phyloP scores from a whole-genome alignment of 805 yeast genomes.

The Candida nonsorbophila region DNA sequence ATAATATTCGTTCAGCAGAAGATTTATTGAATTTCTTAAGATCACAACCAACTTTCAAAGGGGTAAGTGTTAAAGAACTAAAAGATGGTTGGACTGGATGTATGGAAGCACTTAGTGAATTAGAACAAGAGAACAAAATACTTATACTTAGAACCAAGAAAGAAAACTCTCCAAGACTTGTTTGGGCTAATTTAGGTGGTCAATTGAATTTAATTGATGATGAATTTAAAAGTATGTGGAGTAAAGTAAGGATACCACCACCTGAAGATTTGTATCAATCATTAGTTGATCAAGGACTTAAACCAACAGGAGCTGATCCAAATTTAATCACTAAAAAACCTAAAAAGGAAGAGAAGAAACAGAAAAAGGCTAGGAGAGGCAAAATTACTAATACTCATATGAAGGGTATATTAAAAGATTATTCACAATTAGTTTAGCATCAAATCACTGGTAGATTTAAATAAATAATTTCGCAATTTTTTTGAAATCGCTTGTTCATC shows the following conservation, averaged over 20 bases:
- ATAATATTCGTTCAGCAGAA: slow-evolving; percentile 76
- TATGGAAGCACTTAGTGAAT: slow-evolving; percentile 65
- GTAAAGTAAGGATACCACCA: slow-evolving; percentile 69
- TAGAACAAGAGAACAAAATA: slow-evolving; percentile 73
- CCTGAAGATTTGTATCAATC: slow-evolving; percentile 75
- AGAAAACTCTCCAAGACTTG: slow-evolving; percentile 86
- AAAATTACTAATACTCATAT: slow-evolving; percentile 94
- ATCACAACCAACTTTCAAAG: slow-evolving; percentile 81
- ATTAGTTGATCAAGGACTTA: slow-evolving; percentile 78
- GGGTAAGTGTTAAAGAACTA: slow-evolving; percentile 73
- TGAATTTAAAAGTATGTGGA: slow-evolving; percentile 83
- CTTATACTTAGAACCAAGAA: slow-evolving; percentile 86
- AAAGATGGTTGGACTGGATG: slow-evolving; percentile 96
- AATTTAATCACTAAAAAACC: slow-evolving; percentile 71
- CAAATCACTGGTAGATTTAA: too few species aligned
- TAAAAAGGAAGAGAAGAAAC: slow-evolving; percentile 59
- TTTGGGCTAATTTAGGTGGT: slow-evolving; percentile 86
- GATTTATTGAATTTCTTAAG: slow-evolving; percentile 72
- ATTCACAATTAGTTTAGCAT: slow-evolving; percentile 30
- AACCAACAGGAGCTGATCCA: slow-evolving; percentile 98
- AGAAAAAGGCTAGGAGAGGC: slow-evolving; percentile 87
- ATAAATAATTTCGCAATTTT: too few species aligned
- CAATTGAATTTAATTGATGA: slow-evolving; percentile 67
- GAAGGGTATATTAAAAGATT: slow-evolving; percentile 93
- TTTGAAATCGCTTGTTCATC: too few species aligned